Base-by-base conservation (phyloP, 2,329 filamentous ascomycete genomes). In the Phaeosphaeriaceae sp. region DNA sequence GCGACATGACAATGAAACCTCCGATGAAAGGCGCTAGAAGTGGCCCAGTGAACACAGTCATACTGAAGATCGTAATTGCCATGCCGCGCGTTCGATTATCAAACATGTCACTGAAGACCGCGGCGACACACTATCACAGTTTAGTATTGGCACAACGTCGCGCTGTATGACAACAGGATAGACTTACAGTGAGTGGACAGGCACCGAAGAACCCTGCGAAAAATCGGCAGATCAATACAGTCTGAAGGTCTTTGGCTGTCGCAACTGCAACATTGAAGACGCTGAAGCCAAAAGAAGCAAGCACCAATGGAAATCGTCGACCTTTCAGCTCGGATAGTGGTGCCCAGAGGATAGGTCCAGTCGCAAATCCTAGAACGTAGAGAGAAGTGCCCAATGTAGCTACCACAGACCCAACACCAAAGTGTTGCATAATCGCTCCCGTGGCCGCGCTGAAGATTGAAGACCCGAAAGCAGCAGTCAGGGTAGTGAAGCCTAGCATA, bases 401-500 rank as follows among this genome's bases (percentile, higher is more conserved):
- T 3, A 85, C 81, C 53, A 84, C 80, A 0, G 66, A 71, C 0
- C 80, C 79, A 0, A 85, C 83, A 20, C 71, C 64, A 57, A 80
- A 86, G 49, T 81, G 49, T 7, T 51, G 27, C 5, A 70, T 66
- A 6, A 79, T 73, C 7, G 68, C 61, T 3, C 64, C 53, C 1
- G 74, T 78, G 6, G 76, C 76, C 0, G 79, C 73, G 10, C 77
- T 78, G 60, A 80, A 82, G 9, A 82, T 79, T 46, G 74, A 77
- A 47, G 73, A 77, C 0, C 89, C 87, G 70, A 93, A 93, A 4
- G 90, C 85, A 0, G 89, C 81, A 1, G 70, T 70, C 68, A 93
- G 81, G 19, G 91, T 92, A 15, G 89, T 91, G 69, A 88, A 93
- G 17, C 88, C 90, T 44, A 93, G 80, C 68, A 92, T 88, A 42